Percentiles rank a stretch among this genome's conserved stretches.
These are phyloP conservation scores for Naganishia vaughanmartiniae DNA, from an alignment of 768 basidiomycete species.

Conservation along the genomic window DNA sequence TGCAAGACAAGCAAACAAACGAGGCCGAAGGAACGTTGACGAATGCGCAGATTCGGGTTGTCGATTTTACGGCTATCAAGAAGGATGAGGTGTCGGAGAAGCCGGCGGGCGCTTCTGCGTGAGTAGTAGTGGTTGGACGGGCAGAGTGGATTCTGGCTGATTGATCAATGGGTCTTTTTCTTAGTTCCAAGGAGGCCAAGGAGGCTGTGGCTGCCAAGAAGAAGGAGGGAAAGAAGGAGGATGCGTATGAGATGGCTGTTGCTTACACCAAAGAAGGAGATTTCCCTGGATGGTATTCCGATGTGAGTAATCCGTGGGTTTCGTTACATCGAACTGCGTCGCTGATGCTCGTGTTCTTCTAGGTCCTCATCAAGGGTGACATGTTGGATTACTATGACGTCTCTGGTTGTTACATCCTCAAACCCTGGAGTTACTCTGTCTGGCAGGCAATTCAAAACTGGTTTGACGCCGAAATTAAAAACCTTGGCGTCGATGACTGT, in stretches of 20 bases:
- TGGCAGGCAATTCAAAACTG: slow-evolving; percentile 96
- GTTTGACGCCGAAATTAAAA: slow-evolving; percentile 91
- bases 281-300: slow-evolving; percentile 91
- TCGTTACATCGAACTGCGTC: neutral
- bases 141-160: neutral
- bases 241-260: slow-evolving; percentile 85
- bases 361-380: slow-evolving; percentile 96
- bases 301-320: slow-evolving; percentile 57
- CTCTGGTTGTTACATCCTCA: slow-evolving; percentile 96
- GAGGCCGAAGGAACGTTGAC: slow-evolving; percentile 23
- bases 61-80: slow-evolving; percentile 70
- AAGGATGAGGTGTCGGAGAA: slow-evolving; percentile 50
- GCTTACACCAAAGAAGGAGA: slow-evolving; percentile 94
- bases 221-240: slow-evolving; percentile 67
- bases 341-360: neutral
- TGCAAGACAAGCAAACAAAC: slow-evolving; percentile 55
- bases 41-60: slow-evolving; percentile 61
- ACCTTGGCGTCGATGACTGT: slow-evolving; percentile 90
- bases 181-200: slow-evolving; percentile 38
- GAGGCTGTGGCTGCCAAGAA: slow-evolving; percentile 36
- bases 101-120: slow-evolving; percentile 40
- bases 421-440: slow-evolving; percentile 94
- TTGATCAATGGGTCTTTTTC: neutral
- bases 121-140: slow-evolving; percentile 26
- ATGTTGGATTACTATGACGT: slow-evolving; percentile 99